Conservation (phyloP, 192 early-diverging fungal species). For the Phlyctochytrium planicorne region DNA sequence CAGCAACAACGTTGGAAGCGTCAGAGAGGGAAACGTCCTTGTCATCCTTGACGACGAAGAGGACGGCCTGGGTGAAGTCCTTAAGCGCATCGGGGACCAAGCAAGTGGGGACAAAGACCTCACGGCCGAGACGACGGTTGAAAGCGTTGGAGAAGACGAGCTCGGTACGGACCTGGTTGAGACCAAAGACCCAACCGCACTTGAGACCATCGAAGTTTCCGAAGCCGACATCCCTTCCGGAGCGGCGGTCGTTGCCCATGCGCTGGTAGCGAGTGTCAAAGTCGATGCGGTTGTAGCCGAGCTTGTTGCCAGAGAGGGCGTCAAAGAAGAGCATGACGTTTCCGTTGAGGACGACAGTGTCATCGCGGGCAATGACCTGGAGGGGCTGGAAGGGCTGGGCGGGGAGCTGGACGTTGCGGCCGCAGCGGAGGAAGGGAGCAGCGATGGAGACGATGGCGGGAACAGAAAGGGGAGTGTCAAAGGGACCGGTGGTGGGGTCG, state of each 20-base stretch:
- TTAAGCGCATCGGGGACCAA: slow-evolving; percentile 6
- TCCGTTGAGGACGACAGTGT: background rate
- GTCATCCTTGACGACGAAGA: slow-evolving; percentile 41
- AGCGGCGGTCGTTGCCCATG: background rate
- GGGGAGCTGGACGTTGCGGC: slow-evolving; percentile 37
- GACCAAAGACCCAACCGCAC: slow-evolving; percentile 17
- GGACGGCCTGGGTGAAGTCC: slow-evolving; percentile 25
- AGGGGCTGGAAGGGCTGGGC: slow-evolving; percentile 35
- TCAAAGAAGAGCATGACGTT: background rate
- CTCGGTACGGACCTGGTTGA: slow-evolving; percentile 5
- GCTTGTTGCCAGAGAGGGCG: background rate
- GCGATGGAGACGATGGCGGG: slow-evolving; percentile 47
- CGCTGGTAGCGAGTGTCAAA: background rate
- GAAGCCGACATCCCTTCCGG: background rate
- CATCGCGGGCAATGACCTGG: background rate
- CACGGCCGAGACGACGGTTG: background rate
- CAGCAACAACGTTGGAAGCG: slow-evolving; percentile 44
- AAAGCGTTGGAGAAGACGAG: background rate
- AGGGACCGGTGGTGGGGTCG: slow-evolving; percentile 35
- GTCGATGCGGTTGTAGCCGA: background rate
- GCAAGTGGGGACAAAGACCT: slow-evolving; percentile 1
- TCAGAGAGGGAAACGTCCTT: slow-evolving; percentile 33
- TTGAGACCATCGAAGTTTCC: background rate
- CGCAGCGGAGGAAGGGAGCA: slow-evolving; percentile 43
- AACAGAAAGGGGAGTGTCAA: slow-evolving; percentile 49